Evolutionary conservation across 768 basidiomycete species (phyloP).

Genomic region (Termitomyces heimii): DNA sequence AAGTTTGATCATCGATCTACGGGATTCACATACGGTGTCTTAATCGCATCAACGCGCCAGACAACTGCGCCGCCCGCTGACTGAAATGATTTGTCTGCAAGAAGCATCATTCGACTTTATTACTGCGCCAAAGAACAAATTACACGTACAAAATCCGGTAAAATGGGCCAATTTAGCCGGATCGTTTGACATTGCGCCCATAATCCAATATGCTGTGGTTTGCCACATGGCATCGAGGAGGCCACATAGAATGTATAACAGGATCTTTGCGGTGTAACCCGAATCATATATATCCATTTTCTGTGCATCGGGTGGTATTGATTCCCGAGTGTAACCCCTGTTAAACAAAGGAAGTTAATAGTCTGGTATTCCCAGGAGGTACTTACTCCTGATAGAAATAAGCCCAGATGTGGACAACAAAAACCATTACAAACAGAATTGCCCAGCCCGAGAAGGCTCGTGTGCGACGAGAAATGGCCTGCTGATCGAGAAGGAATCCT

Average conservation of each 20-base stretch:
- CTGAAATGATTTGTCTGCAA: slow-evolving; percentile 64
- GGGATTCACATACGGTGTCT: slow-evolving; percentile 26
- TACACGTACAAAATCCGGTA: slow-evolving; percentile 68
- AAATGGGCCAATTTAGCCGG: slow-evolving; percentile 76
- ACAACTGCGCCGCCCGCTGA: slow-evolving; percentile 70
- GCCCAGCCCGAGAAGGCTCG: slow-evolving; percentile 71
- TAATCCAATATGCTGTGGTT: slow-evolving; percentile 75
- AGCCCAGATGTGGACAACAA: slow-evolving; percentile 69
- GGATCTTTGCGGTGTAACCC: slow-evolving; percentile 47
- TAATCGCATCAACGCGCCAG: slow-evolving; percentile 65
- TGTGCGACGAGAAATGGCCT: slow-evolving; percentile 48
- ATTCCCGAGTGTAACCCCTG: slow-evolving; percentile 56
- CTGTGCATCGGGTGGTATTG: slow-evolving; percentile 27
- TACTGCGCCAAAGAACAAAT: background rate
- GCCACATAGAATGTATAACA: slow-evolving; percentile 69
- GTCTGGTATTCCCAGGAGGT: background rate
- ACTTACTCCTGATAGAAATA: slow-evolving; percentile 67
- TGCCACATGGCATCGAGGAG: slow-evolving; percentile 84
- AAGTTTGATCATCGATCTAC: background rate
- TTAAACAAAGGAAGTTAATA: background rate
- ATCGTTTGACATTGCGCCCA: slow-evolving; percentile 85
- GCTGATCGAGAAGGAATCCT: slow-evolving; percentile 61
- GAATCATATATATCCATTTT: slow-evolving; percentile 58
- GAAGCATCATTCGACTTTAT: background rate
- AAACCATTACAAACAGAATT: slow-evolving; percentile 56